Evolutionary conservation across 2,329 filamentous ascomycete genomes (phyloP).

Genomic region (Metarhizium album): DNA sequence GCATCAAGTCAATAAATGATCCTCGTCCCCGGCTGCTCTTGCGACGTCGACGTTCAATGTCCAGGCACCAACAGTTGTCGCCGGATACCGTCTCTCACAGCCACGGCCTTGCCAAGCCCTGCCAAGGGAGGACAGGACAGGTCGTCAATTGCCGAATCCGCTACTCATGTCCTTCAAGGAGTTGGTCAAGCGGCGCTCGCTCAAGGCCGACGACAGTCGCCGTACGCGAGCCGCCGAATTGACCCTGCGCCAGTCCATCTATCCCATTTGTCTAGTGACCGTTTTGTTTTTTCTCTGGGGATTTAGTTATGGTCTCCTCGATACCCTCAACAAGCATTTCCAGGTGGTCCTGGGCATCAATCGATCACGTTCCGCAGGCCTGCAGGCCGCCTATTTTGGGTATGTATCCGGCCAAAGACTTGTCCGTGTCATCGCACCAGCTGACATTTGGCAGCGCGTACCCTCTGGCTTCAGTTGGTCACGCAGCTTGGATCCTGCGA

Average conservation of each 20-base stretch:
- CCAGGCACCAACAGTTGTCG: neutral
- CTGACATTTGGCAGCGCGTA: constrained; percentile 42
- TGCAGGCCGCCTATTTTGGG: constrained; percentile 45
- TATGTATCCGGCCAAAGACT: constrained; percentile 20
- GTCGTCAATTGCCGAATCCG: too few relatives aligned
- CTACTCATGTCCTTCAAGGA: constrained; percentile 28
- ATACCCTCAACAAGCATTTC: constrained; percentile 40
- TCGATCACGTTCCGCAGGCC: constrained; percentile 32
- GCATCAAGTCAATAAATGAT: neutral
- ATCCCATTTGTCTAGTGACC: constrained; percentile 48
- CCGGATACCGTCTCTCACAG: neutral
- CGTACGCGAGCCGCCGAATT: constrained; percentile 40
- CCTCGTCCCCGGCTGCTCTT: neutral
- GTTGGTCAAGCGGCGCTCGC: constrained; percentile 34
- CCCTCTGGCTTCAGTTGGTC: constrained; percentile 57
- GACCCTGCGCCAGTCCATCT: constrained; percentile 55
- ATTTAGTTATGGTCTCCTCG: constrained; percentile 34
- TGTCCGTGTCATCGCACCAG: constrained; percentile 9
- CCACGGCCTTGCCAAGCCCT: neutral
- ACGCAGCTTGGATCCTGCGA: constrained; percentile 52
- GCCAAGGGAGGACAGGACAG: too few relatives aligned
- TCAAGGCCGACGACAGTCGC: constrained; percentile 30
- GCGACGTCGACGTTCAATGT: neutral
- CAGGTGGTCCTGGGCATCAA: constrained; percentile 34
- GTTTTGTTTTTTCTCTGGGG: constrained; percentile 37